Base-by-base conservation (phyloP, 345 rosid genomes). In the Tarenaya hassleriana region DNA sequence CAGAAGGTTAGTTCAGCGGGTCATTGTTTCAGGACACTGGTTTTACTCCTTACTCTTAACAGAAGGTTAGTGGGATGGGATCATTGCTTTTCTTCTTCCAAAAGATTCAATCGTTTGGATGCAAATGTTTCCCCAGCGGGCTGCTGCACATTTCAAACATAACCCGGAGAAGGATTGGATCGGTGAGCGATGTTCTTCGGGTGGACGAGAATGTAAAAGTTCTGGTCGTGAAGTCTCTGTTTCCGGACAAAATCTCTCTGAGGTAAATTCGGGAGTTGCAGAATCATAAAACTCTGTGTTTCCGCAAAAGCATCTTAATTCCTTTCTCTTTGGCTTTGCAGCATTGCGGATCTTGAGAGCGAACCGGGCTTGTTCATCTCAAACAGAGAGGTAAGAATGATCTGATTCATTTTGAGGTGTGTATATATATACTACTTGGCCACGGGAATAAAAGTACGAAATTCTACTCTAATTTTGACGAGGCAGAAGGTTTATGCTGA, bases 141-240 rank as follows among this genome's bases (percentile, higher is more conserved):
- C 73, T 91, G 74, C 73, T 91, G 61, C 98, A 91, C 71, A 81
- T 87, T 54, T 87, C 98, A 38, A 87, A 84, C 60, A 77, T 87
- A 50, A 75, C 84, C 32, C 67, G 64, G 31, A 46, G 44, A 40
- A 75, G 80, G 32, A 56, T 91, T 52, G 64, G 73, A 58, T 69
- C 87, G 15, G 81, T 87, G 9, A 60, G 55, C 13, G 88, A 91
- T 55, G 60, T 84, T 38, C 89, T 91, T 61, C 62, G 77, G 21
- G 79, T 77, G 48, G 91, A 68, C 10, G 95, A 91, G 77, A 70
- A 64, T 37, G 75, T 87, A 40, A 87, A 81, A 73, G 96, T 79
- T 47, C 75, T 91, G 9, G 95, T 87, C 27, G 77, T 76, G 66
- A 87, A 78, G 71, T 82, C 96, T 37, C 71, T 75, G 38, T 72